Evolutionary conservation across 2,329 filamentous ascomycete species (phyloP).

Genomic region (Dactylellina leptospora): DNA sequence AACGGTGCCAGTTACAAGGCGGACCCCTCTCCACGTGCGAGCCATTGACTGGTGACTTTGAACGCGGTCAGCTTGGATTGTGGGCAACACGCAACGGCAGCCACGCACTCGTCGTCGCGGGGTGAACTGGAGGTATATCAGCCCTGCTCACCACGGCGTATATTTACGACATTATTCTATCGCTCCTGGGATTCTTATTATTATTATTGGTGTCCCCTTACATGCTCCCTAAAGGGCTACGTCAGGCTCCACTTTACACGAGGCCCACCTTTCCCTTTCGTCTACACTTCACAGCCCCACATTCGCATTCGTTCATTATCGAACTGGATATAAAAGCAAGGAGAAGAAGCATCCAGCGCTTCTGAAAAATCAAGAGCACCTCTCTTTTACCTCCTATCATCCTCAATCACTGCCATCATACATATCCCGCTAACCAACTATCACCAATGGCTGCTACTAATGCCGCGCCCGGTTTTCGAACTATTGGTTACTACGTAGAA

Average conservation of each 20-base stretch:
- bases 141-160: too few relatives aligned
- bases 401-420: too few relatives aligned
- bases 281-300: background rate
- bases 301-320: background rate
- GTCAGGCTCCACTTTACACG: slow-evolving; percentile 10
- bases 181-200: background rate
- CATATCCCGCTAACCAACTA: background rate
- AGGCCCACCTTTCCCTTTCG: background rate
- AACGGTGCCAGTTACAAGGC: too few relatives aligned
- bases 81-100: slow-evolving; percentile 10
- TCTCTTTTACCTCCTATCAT: too few relatives aligned
- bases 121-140: too few relatives aligned
- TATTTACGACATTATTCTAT: too few relatives aligned
- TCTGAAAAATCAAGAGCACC: too few relatives aligned
- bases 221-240: background rate
- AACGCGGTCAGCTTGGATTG: background rate
- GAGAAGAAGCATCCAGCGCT: too few relatives aligned
- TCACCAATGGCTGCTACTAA: background rate
- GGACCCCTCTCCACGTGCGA: slow-evolving; percentile 3
- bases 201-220: background rate
- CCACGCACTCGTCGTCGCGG: too few relatives aligned
- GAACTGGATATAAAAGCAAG: background rate
- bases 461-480: slow-evolving; percentile 17
- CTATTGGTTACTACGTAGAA: slow-evolving; percentile 41
- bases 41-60: background rate